Evolutionary conservation across 345 rosid genomes (phyloP).

Genomic region (Eutrema japonicum): DNA sequence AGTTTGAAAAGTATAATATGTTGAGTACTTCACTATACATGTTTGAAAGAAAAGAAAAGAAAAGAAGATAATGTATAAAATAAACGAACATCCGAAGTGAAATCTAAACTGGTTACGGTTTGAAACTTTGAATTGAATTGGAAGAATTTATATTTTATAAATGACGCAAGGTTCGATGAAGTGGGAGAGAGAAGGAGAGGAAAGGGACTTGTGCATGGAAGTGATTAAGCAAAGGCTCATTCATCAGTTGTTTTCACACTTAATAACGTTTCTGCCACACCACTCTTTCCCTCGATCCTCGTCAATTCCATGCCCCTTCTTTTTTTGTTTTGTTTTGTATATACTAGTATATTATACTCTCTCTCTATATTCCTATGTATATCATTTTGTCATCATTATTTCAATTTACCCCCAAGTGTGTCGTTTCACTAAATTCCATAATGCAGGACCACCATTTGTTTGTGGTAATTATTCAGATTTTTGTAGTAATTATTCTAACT

Average conservation of each 20-base stretch:
- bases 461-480: background rate
- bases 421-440: conserved; percentile 40
- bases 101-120: conserved; percentile 17
- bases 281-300: conserved; percentile 60
- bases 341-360: background rate
- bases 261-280: conserved; percentile 44
- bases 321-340: background rate
- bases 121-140: background rate
- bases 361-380: conserved; percentile 32
- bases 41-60: background rate
- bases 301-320: conserved; percentile 54
- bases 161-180: conserved; percentile 68
- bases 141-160: background rate
- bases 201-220: conserved; percentile 97
- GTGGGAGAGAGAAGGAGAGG: conserved; percentile 72
- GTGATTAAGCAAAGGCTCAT: conserved; percentile 75
- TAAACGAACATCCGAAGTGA: conserved; percentile 16
- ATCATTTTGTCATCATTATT: conserved; percentile 42
- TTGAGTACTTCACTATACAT: background rate
- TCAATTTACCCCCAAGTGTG: conserved; percentile 31
- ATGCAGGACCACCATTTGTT: conserved; percentile 31
- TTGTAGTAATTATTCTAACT: background rate
- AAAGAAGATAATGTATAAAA: conserved; percentile 17
- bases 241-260: conserved; percentile 83
- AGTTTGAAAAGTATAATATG: background rate